phyloP scores from a whole-genome alignment of 306 rosid species.

The Albizia julibrissin region DNA sequence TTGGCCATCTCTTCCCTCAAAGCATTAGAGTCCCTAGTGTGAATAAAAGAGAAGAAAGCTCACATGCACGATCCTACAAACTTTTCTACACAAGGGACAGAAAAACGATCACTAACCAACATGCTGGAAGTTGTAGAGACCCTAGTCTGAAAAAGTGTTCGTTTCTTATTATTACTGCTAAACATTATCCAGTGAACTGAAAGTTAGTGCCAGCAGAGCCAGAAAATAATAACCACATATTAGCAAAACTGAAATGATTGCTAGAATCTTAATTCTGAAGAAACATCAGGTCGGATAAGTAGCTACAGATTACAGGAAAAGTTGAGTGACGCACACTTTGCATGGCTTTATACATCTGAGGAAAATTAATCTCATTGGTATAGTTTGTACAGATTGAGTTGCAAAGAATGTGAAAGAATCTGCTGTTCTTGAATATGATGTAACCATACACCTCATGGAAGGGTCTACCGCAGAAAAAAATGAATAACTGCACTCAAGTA shows the following conservation, averaged over 20 bases:
- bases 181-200: neutral
- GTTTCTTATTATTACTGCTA: neutral
- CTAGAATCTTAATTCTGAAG: constrained; percentile 23
- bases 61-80: neutral
- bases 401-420: constrained; percentile 49
- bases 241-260: constrained; percentile 16
- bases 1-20: too few relatives aligned
- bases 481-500: constrained; percentile 57
- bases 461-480: constrained; percentile 54
- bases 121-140: neutral
- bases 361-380: constrained; percentile 27
- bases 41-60: neutral
- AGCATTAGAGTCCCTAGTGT: too few relatives aligned
- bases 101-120: neutral
- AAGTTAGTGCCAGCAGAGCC: neutral
- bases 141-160: neutral
- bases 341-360: constrained; percentile 26
- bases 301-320: constrained; percentile 24
- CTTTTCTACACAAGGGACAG: neutral
- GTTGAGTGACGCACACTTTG: constrained; percentile 12
- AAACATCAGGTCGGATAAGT: constrained; percentile 31
- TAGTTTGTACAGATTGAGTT: constrained; percentile 21
- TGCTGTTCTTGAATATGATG: constrained; percentile 27
- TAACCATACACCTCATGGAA: constrained; percentile 24
- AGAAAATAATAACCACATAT: neutral